These are phyloP conservation scores for Populus tomentosa DNA, from an alignment of 441 rosid genomes.

Conservation along the genomic window DNA sequence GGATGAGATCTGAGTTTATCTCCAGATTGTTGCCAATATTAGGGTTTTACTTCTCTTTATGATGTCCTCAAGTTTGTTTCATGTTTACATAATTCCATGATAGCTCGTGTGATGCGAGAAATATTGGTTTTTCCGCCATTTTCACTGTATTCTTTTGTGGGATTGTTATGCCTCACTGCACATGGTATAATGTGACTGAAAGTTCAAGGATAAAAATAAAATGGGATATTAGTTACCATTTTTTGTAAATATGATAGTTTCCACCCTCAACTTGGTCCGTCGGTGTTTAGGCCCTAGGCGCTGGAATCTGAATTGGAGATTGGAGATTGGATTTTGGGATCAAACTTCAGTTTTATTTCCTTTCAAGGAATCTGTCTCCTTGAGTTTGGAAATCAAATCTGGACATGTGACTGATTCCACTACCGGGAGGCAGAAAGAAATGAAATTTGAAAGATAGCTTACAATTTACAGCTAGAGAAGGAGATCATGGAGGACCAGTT, in stretches of 20 bases:
- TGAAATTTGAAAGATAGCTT: no score
- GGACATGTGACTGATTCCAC: no score
- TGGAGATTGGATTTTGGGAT: not conserved
- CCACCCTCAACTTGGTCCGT: not conserved
- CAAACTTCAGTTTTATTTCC: not conserved
- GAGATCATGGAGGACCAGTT: no score
- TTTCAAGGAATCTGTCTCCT: no score
- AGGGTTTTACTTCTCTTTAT: not conserved
- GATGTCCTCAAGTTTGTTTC: not conserved
- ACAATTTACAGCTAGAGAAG: no score
- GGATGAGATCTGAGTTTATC: not conserved
- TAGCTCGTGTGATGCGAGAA: not conserved
- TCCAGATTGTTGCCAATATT: not conserved
- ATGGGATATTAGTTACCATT: no score
- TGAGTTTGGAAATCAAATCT: no score
- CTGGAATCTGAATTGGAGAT: not conserved
- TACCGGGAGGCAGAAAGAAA: no score
- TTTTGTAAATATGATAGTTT: no score
- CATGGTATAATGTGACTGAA: constrained; percentile 35
- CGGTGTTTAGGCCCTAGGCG: not conserved
- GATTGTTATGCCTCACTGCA: constrained; percentile 90
- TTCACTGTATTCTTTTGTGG: constrained; percentile 98
- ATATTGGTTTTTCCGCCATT: constrained; percentile 40
- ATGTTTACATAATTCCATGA: not conserved
- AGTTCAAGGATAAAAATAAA: not conserved